Base-by-base conservation (phyloP, 139 green algal genomes). In the Mychonastes homosphaera region DNA sequence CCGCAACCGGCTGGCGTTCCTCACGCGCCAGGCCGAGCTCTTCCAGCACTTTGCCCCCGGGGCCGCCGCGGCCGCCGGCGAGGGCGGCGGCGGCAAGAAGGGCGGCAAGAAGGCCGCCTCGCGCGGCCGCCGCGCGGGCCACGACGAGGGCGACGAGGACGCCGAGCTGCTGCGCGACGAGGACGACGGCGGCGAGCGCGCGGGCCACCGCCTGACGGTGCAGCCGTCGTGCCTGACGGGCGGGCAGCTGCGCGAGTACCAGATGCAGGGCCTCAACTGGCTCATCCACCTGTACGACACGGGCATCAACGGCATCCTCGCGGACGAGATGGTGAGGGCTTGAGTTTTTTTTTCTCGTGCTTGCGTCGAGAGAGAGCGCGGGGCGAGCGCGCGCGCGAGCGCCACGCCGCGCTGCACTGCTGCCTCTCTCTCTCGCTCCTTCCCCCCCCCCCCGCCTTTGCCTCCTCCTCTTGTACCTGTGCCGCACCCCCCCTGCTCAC, bases 201-300 rank as follows among this genome's bases (percentile, higher is more conserved):
- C 74, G 28, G 79, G 78, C 2, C 88, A 95, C 76, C 71, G 88
- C 21, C 75, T 96, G 49, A 73, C 72, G 41, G 80, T 85, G 24
- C 87, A 94, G 78, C 85, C 85, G 24, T 78, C 58, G 32, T 82
- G 90, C 58, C 88, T 97, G 58, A 88, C 86, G 38, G 76, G 75
- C 46, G 89, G 87, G 56, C 90, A 81, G 38, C 90, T 99, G 87
- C 77, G 93, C 18, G 84, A 98, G 64, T 99, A 99, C 73, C 92
- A 99, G 85, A 74, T 99, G 72, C 79, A 95, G 67, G 93, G 93
- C 56, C 79, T 99, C 10, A 99, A 98, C 78, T 99, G 92, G 92
- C 77, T 99, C 54, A 97, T 98, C 69, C 86, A 95, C 62, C 74
- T 97, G 32, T 99, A 96, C 62, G 91, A 97, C 67, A 96, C 97